A percentile compares a stretch with the other conserved stretches of the same genome.
These are phyloP conservation scores for Aspergillus ochraceus DNA, from an alignment of 2,329 filamentous ascomycete genomes.

Conservation along the genomic window DNA sequence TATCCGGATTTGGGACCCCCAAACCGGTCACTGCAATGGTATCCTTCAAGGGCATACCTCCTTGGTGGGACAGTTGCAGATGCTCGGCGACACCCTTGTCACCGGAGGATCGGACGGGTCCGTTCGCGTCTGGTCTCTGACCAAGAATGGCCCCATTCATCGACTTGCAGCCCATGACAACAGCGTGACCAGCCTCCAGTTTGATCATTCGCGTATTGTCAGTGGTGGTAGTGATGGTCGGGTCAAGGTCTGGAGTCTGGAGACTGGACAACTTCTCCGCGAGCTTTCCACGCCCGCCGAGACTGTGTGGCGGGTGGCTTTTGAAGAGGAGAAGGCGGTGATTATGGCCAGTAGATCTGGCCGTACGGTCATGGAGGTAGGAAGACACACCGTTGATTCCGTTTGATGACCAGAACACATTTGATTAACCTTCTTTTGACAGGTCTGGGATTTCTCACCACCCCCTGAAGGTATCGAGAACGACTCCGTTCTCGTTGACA, in stretches of 20 bases:
- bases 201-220: slow-evolving; percentile 92
- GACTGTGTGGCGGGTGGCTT: slow-evolving; percentile 95
- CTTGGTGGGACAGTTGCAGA: slow-evolving; percentile 92
- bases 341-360: slow-evolving; percentile 84
- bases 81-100: slow-evolving; percentile 90
- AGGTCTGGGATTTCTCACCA: slow-evolving; percentile 96
- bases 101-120: slow-evolving; percentile 96
- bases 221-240: slow-evolving; percentile 96
- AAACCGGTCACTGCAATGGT: slow-evolving; percentile 80
- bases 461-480: slow-evolving; percentile 49
- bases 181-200: slow-evolving; percentile 95
- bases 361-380: slow-evolving; percentile 95
- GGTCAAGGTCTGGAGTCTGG: slow-evolving; percentile 97
- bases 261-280: slow-evolving; percentile 84
- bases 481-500: slow-evolving; percentile 29
- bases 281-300: slow-evolving; percentile 90
- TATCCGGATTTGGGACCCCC: slow-evolving; percentile 93
- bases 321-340: slow-evolving; percentile 97
- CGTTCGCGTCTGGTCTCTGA: slow-evolving; percentile 92
- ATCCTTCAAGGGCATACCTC: slow-evolving; percentile 97
- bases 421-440: slow-evolving; percentile 30
- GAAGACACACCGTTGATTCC: slow-evolving; percentile 29
- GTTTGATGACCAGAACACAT: slow-evolving; percentile 4
- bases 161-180: slow-evolving; percentile 95
- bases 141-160: slow-evolving; percentile 88